Base-by-base conservation (phyloP, 1,284 basidiomycete genomes). In the Trametes polyzona region DNA sequence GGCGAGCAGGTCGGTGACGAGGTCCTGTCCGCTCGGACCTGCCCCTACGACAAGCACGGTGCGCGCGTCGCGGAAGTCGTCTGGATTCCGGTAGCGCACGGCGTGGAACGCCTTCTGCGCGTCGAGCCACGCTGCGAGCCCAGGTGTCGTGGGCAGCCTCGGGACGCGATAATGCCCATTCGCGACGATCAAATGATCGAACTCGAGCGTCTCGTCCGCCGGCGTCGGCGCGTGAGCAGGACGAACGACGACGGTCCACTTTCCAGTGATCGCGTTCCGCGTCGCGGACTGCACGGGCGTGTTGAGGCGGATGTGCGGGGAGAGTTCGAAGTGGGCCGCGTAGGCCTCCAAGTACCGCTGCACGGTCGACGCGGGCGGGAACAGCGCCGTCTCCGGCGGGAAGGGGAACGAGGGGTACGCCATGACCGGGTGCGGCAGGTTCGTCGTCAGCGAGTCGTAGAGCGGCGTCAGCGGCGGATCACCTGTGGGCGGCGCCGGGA, bases 341-440 rank as follows among this genome's bases (percentile, higher is more conserved):
- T 84, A 92, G 9, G 75, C 73, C 47, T 82, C 73, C 9, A 92
- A 73, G 68, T 92, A 92, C 14, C 74, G 62, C 30, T 80, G 78
- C 3, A 92, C 86, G 2, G 74, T 73, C 0, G 74, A 63, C 1
- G 88, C 87, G 5, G 62, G 64, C 0, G 90, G 90, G 69, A 80
- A 92, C n/a, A 92, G 73, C 0, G 83, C 77, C 0, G 89, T 91
- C 2, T 79, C 82, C 0, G 87, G 83, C 0, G 87, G 87, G 63
- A 91, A 91, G 0, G 76, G 65, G 64, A 82, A 83, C 47, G 79
- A 79, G 0, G 78, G 74, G 61, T 77, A 92, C 4, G 79, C 80
- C 90, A 92, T 92, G 41, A 85, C 61, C 0, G 86, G 86, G 64
- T 92, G 87, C 0, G 90, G 87, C 2, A 92, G 67, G 64, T 92